Conservation (phyloP, 192 early-diverging fungal genomes). For the Podila minutissima region DNA sequence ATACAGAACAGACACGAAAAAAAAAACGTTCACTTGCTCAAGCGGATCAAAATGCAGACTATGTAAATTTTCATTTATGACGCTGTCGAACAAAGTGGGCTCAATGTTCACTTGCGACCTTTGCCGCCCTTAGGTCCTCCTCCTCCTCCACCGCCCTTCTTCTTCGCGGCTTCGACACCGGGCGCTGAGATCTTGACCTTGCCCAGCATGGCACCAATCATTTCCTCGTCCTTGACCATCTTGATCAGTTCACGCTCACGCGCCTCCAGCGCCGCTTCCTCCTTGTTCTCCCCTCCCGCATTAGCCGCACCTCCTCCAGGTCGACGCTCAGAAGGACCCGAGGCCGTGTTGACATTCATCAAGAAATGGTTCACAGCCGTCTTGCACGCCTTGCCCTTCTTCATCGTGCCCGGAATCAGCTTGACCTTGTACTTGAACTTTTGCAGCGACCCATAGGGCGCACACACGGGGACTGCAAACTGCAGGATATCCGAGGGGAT, state of each 20-base stretch:
- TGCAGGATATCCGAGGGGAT: slow-evolving; percentile 80
- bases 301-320: slow-evolving; percentile 42
- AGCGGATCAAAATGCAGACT: slow-evolving; percentile 1
- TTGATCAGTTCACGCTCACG: slow-evolving; percentile 86
- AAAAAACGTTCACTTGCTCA: not conserved
- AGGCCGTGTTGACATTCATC: slow-evolving; percentile 21
- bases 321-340: slow-evolving; percentile 18
- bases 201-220: slow-evolving; percentile 83
- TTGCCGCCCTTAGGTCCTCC: not conserved
- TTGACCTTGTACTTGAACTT: slow-evolving; percentile 97
- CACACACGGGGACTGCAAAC: slow-evolving; percentile 93
- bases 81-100: not conserved
- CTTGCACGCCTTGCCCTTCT: slow-evolving; percentile 85
- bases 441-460: slow-evolving; percentile 86
- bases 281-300: slow-evolving; percentile 52
- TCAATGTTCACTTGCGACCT: slow-evolving; percentile 18
- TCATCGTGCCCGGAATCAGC: slow-evolving; percentile 87
- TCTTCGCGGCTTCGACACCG: slow-evolving; percentile 74
- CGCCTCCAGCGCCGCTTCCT: slow-evolving; percentile 37
- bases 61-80: no score
- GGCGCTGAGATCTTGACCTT: slow-evolving; percentile 89
- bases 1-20: not conserved
- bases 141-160: slow-evolving; percentile 56
- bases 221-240: slow-evolving; percentile 84
- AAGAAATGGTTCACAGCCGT: slow-evolving; percentile 50